Conservation (phyloP, 768 basidiomycete species). For the Dacryopinax primogenitus region DNA sequence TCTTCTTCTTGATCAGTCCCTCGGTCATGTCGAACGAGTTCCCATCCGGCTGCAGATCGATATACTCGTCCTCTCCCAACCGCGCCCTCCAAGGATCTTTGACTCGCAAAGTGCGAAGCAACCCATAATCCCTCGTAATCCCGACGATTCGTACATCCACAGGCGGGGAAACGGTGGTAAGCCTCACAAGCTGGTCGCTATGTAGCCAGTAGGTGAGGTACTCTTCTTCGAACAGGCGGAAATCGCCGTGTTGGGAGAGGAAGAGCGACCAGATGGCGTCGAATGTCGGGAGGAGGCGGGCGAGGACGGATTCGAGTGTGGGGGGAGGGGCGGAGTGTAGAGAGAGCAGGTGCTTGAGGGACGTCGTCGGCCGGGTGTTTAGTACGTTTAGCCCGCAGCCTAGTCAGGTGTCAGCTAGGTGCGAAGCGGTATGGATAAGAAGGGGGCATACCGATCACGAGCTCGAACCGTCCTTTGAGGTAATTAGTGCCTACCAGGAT, state of each 20-base stretch:
- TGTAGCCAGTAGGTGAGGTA: slow-evolving; percentile 84
- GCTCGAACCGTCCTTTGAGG: slow-evolving; percentile 50
- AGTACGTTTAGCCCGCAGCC: slow-evolving; percentile 84
- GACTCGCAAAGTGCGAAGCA: slow-evolving; percentile 68
- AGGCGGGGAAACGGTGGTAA: slow-evolving; percentile 64
- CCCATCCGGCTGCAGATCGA: slow-evolving; percentile 92
- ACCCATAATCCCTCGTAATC: slow-evolving; percentile 77
- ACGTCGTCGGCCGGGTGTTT: slow-evolving; percentile 69
- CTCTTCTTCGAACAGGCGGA: slow-evolving; percentile 63
- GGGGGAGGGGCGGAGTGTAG: slow-evolving; percentile 30
- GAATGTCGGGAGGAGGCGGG: slow-evolving; percentile 62
- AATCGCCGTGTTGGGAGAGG: slow-evolving; percentile 45
- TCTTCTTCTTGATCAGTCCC: slow-evolving; percentile 58
- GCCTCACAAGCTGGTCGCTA: slow-evolving; percentile 67
- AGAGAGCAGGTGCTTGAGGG: slow-evolving; percentile 56
- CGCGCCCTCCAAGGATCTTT: slow-evolving; percentile 26
- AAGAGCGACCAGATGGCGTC: slow-evolving; percentile 69
- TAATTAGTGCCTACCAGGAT: slow-evolving; percentile 84
- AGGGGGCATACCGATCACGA: slow-evolving; percentile 59
- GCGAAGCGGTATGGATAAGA: background rate
- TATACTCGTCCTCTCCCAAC: slow-evolving; percentile 35
- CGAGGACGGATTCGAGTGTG: slow-evolving; percentile 61
- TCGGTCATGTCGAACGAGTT: slow-evolving; percentile 95
- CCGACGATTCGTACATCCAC: slow-evolving; percentile 62
- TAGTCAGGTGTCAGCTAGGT: slow-evolving; percentile 23